These are phyloP conservation scores for Isoetes engelmannii DNA, from an alignment of 83 land plant genomes.

Conservation along the genomic window DNA sequence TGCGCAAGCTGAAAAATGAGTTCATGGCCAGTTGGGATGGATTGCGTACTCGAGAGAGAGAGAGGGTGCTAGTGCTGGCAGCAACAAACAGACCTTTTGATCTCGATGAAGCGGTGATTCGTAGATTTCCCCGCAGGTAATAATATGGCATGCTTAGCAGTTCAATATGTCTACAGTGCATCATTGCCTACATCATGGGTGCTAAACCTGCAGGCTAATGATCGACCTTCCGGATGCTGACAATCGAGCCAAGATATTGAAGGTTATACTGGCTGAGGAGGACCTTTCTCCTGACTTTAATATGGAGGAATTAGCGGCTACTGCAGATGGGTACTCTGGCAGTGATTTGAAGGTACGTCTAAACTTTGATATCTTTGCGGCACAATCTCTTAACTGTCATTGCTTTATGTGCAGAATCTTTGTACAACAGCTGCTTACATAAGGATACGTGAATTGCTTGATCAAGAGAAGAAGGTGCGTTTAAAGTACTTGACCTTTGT, in stretches of 20 bases:
- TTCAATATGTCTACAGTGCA: not conserved
- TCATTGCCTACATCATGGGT: not conserved
- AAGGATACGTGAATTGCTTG: conserved; percentile 82
- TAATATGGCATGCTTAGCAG: not conserved
- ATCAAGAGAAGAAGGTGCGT: conserved; percentile 84
- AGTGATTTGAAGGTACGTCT: conserved; percentile 72
- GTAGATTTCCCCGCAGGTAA: conserved; percentile 95
- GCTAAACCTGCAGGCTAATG: conserved; percentile 61
- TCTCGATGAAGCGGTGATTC: conserved; percentile 96
- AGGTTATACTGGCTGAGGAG: conserved; percentile 87
- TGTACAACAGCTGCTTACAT: conserved; percentile 85
- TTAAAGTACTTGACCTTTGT: not conserved
- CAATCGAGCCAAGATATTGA: conserved; percentile 78
- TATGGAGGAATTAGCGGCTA: conserved; percentile 57
- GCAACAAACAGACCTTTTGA: conserved; percentile 99
- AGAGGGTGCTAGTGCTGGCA: conserved; percentile 89
- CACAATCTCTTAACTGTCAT: not conserved
- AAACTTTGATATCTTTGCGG: not conserved
- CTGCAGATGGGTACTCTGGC: conserved; percentile 83
- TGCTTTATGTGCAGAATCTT: conserved; percentile 48
- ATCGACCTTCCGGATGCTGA: conserved; percentile 85
- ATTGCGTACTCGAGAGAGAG: conserved; percentile 82
- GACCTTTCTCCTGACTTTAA: conserved; percentile 69
- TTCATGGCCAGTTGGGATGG: conserved; percentile 99
- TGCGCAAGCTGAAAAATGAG: conserved; percentile 98